Percentiles rank a stretch among this genome's conserved stretches.
phyloP scores from a whole-genome alignment of 2,329 filamentous ascomycete genomes.

The Chaetothyriales sp. region DNA sequence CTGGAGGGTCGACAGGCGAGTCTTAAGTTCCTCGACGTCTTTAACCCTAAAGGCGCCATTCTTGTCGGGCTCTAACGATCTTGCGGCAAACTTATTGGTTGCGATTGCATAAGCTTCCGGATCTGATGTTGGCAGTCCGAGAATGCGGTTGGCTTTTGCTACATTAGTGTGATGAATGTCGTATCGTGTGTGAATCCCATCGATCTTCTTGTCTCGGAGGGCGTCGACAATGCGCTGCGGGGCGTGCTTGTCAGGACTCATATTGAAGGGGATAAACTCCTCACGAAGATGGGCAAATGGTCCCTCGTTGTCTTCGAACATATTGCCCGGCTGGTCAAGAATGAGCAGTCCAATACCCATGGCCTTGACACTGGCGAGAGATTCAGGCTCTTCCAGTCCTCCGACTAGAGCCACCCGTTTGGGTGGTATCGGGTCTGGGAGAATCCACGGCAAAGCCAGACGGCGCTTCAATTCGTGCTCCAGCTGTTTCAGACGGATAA shows the following conservation, averaged over 20 bases:
- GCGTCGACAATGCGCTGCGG: conserved; percentile 20
- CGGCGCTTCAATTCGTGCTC: neutral
- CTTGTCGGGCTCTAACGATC: conserved; percentile 13
- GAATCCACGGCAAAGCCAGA: neutral
- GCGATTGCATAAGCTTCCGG: conserved; percentile 19
- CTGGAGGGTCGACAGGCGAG: neutral
- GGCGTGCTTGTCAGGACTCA: conserved; percentile 19
- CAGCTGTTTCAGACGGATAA: neutral
- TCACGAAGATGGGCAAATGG: conserved; percentile 19
- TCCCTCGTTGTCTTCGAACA: conserved; percentile 19
- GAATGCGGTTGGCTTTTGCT: conserved; percentile 20
- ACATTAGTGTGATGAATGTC: conserved; percentile 20
- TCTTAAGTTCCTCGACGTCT: conserved; percentile 11
- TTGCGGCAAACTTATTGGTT: conserved; percentile 21
- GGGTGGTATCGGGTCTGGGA: neutral
- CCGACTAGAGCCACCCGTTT: neutral
- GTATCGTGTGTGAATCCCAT: conserved; percentile 26
- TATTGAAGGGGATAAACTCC: conserved; percentile 21
- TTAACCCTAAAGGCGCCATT: conserved; percentile 11
- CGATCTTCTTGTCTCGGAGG: conserved; percentile 18
- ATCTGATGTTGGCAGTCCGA: conserved; percentile 22
- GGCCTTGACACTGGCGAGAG: conserved; percentile 7
- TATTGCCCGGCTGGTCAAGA: conserved; percentile 26
- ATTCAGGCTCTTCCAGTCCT: neutral
- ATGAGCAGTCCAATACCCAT: conserved; percentile 26